phyloP scores from a whole-genome alignment of 179 eudicot species.

The Silene vulgaris region DNA sequence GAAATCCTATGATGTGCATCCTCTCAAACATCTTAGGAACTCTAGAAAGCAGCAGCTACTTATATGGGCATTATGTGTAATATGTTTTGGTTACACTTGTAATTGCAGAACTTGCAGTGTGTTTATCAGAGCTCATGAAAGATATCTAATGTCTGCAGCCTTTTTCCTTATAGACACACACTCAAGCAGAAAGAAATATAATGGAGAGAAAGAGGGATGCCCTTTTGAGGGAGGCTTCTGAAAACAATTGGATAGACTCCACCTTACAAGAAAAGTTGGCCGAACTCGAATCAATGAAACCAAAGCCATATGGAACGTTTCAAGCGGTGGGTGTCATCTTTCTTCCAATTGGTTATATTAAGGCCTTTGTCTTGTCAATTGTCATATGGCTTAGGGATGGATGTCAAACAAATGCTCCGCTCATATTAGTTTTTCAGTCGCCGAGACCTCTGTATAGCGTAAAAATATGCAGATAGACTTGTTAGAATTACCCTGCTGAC shows the following conservation, averaged over 20 bases:
- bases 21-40: not conserved
- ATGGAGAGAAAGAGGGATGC: constrained; percentile 72
- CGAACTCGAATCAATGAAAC: constrained; percentile 48
- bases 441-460: not conserved
- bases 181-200: constrained; percentile 83
- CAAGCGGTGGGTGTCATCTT: constrained; percentile 59
- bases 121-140: constrained; percentile 21
- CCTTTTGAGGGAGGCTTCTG: constrained; percentile 49
- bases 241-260: constrained; percentile 38
- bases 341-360: not conserved
- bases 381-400: not conserved
- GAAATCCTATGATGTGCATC: too few species aligned
- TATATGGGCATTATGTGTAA: not conserved
- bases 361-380: not conserved
- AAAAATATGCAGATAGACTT: not conserved
- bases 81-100: not conserved
- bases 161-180: constrained; percentile 57
- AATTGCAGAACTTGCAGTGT: constrained; percentile 13
- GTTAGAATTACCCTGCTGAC: not conserved
- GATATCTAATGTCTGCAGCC: constrained; percentile 20
- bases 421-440: not conserved
- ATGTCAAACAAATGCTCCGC: not conserved
- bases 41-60: not conserved
- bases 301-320: constrained; percentile 68
- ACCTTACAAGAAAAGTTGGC: constrained; percentile 44